Evolutionary conservation across 345 rosid species (phyloP), one percentile per base, ranked within the genome.

Genomic region (Geranium rotundifolium): DNA sequence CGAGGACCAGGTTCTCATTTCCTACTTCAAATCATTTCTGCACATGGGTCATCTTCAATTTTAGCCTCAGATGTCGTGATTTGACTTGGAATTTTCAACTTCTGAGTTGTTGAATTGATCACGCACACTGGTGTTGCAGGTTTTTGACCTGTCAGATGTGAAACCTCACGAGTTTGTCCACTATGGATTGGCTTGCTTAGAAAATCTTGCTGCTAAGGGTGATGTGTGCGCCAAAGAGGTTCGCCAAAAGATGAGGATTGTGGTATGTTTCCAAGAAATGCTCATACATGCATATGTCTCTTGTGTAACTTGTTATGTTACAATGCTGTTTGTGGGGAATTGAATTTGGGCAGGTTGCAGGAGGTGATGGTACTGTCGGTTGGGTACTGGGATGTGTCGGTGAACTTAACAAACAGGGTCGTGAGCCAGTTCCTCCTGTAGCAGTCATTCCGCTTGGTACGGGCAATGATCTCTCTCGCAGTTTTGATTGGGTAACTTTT

Each of bases 281-380:
- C 2, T 1, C 27, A 23, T 23, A 23, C 27, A 23, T 23, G 2
- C 7, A 37, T 37, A 37, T 37, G 46, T 4, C 46, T 37, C 46
- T 1, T 37, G 46, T 37, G 46, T n/a, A n/a, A 37, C 46, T 46
- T 58, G 61, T 3, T 58, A 7, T 58, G 39, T 20, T 15, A 58
- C 61, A 55, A 17, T 55, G 57, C n/a, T 15, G 27, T 18, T 20
- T 58, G 6, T 20, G 19, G 30, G 61, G 71, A 59, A 23, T 23
- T 23, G 27, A 72, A 63, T 61, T 50, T 67, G 69, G 70, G 75
- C 76, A 95, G 97, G 99, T 95, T 79, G 97, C 95, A 16, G 96
- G 99, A 79, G 99, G 99, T 72, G 99, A 95, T 85, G 99, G 99
- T 71, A 90, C 93, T 0, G 95, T 90, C 59, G 99, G 97, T 74